Evolutionary conservation across 1,139 yeast species (phyloP).

Genomic region (Yamadazyma dendronema): DNA sequence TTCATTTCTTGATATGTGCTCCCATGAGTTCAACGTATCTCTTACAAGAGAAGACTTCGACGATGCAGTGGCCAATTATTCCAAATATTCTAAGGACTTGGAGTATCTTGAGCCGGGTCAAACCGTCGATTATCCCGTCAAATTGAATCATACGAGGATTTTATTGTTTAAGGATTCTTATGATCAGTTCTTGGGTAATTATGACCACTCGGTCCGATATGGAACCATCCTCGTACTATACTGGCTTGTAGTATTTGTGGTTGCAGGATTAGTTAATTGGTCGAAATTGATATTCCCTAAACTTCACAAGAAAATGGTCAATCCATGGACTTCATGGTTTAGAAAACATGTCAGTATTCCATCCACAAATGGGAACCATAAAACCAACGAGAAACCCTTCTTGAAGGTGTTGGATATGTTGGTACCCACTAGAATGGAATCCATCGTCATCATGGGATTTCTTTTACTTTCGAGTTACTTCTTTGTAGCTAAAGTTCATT

Average conservation of each 20-base stretch:
- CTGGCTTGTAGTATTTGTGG: slow-evolving; percentile 29
- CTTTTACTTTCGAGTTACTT: slow-evolving; percentile 43
- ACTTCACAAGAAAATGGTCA: slow-evolving; percentile 19
- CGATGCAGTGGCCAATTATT: slow-evolving; percentile 39
- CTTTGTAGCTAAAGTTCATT: slow-evolving; percentile 21
- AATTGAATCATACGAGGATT: slow-evolving; percentile 22
- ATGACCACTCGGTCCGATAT: slow-evolving; percentile 33
- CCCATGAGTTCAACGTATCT: slow-evolving; percentile 21
- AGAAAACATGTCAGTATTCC: slow-evolving; percentile 27
- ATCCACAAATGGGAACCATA: slow-evolving; percentile 24
- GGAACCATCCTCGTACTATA: slow-evolving; percentile 29
- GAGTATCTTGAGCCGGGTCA: slow-evolving; percentile 20
- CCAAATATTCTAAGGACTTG: slow-evolving; percentile 26
- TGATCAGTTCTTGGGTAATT: slow-evolving; percentile 40
- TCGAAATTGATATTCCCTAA: slow-evolving; percentile 26
- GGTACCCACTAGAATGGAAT: slow-evolving; percentile 67
- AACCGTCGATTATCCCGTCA: slow-evolving; percentile 24
- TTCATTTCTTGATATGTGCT: slow-evolving; percentile 28
- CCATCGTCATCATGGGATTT: slow-evolving; percentile 48
- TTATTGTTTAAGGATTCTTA: slow-evolving; percentile 23
- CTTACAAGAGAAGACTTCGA: slow-evolving; percentile 30
- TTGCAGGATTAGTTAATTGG: slow-evolving; percentile 34
- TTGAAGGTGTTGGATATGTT: slow-evolving; percentile 33
- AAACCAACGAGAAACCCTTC: slow-evolving; percentile 26
- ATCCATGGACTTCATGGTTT: slow-evolving; percentile 24